These are phyloP conservation scores for Chlorella variabilis DNA, from an alignment of 163 green algal species.

Conservation along the genomic window DNA sequence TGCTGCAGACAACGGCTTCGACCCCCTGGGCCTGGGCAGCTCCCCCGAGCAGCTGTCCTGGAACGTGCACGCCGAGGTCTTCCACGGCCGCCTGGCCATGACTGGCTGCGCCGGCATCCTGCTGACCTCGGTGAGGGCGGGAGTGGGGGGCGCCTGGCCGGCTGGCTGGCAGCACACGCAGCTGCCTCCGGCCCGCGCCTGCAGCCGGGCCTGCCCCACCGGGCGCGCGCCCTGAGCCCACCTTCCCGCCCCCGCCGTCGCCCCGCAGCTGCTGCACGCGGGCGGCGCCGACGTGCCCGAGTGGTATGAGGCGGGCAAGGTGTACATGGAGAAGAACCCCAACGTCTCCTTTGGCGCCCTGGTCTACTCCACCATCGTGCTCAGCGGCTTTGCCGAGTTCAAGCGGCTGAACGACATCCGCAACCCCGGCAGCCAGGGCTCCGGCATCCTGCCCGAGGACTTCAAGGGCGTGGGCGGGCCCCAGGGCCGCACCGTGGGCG, in stretches of 20 bases:
- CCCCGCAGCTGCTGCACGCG: conserved; percentile 27
- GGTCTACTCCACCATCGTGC: conserved; percentile 81
- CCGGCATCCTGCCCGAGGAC: conserved; percentile 55
- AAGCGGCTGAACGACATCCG: conserved; percentile 90
- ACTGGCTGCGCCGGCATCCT: conserved; percentile 85
- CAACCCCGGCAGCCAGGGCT: conserved; percentile 87
- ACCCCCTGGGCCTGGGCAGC: conserved; percentile 77
- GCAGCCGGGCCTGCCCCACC: too few species aligned
- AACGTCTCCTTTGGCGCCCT: conserved; percentile 83
- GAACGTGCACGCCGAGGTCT: conserved; percentile 83
- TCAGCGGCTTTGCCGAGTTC: conserved; percentile 90
- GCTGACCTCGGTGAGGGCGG: conserved; percentile 70
- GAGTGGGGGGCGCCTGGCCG: too few species aligned
- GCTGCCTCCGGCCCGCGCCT: too few species aligned
- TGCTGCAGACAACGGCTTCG: conserved; percentile 81
- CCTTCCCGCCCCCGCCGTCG: too few species aligned
- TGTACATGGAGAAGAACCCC: conserved; percentile 73
- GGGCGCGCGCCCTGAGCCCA: too few species aligned
- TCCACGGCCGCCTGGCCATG: conserved; percentile 89
- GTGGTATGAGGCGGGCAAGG: conserved; percentile 92
- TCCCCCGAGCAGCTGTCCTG: conserved; percentile 54
- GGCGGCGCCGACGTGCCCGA: conserved; percentile 61
- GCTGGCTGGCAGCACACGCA: too few species aligned
- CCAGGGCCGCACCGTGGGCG: conserved; percentile 43
- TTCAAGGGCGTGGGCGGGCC: conserved; percentile 80